phyloP scores from a whole-genome alignment of 352 stramenopile species.

The Pythium periplocum region DNA sequence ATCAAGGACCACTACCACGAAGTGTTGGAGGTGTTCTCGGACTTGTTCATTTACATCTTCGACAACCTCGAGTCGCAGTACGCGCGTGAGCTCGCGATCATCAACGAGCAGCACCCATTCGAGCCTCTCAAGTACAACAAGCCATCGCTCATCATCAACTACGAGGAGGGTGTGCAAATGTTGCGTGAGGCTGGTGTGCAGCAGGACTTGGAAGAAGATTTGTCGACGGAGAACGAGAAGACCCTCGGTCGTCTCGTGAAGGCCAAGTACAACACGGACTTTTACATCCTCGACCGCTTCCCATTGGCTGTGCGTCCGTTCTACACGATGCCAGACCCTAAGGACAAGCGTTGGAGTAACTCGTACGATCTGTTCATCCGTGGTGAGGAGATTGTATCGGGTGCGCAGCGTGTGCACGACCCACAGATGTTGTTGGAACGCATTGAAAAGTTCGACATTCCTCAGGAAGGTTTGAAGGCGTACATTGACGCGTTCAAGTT shows the following conservation, averaged over 20 bases:
- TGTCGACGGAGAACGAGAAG: constrained; percentile 97
- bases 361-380: constrained; percentile 99
- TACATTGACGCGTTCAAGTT: constrained; percentile 99
- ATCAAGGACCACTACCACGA: constrained; percentile 99
- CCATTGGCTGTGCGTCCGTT: constrained; percentile 97
- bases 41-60: constrained; percentile 99
- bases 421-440: constrained; percentile 91
- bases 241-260: constrained; percentile 93
- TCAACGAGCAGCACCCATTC: constrained; percentile 97
- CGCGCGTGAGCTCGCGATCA: constrained; percentile 91
- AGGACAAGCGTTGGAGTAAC: constrained; percentile 93
- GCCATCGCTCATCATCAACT: constrained; percentile 91
- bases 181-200: constrained; percentile 78
- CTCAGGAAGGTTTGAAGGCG: constrained; percentile 87
- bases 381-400: constrained; percentile 99
- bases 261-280: constrained; percentile 99
- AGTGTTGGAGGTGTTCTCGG: constrained; percentile 95
- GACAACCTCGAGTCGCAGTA: constrained; percentile 94
- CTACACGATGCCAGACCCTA: constrained; percentile 99
- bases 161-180: constrained; percentile 93
- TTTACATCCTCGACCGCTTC: constrained; percentile 99
- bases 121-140: constrained; percentile 96
- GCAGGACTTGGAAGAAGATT: constrained; percentile 72
- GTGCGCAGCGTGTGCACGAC: constrained; percentile 99
- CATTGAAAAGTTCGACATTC: constrained; percentile 81